Evolutionary conservation across 179 eudicot species (phyloP).

Genomic region (Spinacia oleracea): DNA sequence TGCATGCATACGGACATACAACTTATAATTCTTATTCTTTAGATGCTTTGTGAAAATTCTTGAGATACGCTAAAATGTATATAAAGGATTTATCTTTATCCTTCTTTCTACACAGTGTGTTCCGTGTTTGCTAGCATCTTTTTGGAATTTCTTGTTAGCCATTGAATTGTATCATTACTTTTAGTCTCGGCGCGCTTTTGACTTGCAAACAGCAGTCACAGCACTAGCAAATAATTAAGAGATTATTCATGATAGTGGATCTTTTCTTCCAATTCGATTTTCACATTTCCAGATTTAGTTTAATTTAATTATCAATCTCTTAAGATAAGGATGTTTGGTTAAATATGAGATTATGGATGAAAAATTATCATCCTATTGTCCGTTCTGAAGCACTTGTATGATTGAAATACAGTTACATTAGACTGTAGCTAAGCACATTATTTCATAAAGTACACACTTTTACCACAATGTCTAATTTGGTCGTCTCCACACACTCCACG

Average conservation of each 20-base stretch:
- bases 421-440: neutral
- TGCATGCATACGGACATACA: slow-evolving; percentile 17
- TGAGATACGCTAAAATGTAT: slow-evolving; percentile 15
- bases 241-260: neutral
- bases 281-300: neutral
- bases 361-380: too few relatives aligned
- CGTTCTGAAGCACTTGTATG: too few relatives aligned
- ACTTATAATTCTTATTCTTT: neutral
- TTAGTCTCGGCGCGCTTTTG: slow-evolving; percentile 12
- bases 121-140: slow-evolving; percentile 17
- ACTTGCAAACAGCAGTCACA: neutral
- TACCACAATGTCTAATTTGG: neutral
- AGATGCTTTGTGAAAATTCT: neutral
- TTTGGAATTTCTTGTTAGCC: slow-evolving; percentile 2
- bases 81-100: slow-evolving; percentile 3
- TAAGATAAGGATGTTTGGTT: too few relatives aligned
- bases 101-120: neutral
- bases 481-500: neutral
- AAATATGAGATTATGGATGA: too few relatives aligned
- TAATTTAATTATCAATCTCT: too few relatives aligned
- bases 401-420: neutral
- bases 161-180: neutral
- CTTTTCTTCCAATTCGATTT: neutral
- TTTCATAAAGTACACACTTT: neutral
- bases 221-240: neutral